These are phyloP conservation scores for Antitrichia curtipendula DNA, from an alignment of 225 moss, liverwort and hornwort species.

Conservation along the genomic window DNA sequence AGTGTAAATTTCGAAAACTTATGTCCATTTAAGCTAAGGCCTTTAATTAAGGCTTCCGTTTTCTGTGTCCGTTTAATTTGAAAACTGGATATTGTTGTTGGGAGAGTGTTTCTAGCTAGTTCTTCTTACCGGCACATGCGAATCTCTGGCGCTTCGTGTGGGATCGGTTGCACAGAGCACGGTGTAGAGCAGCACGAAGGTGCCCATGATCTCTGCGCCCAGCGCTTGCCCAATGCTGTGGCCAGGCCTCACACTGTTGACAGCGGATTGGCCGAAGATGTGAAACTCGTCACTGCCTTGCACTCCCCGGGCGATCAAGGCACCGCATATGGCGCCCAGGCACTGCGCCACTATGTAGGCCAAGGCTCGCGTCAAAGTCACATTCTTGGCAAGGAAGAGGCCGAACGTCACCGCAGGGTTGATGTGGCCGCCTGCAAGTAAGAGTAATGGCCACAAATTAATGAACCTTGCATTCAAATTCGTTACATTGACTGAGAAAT, in stretches of 20 bases:
- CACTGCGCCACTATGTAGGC: constrained; percentile 29
- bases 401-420: constrained; percentile 35
- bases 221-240: constrained; percentile 12
- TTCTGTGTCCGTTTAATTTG: neutral
- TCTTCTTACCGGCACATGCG: constrained; percentile 34
- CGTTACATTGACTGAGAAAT: neutral
- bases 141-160: constrained; percentile 20
- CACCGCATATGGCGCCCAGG: constrained; percentile 21
- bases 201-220: constrained; percentile 32
- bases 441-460: no score
- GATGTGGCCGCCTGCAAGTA: constrained; percentile 24
- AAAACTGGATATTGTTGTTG: neutral
- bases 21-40: neutral
- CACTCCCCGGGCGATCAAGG: constrained; percentile 4
- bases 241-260: constrained; percentile 4
- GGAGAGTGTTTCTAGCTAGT: neutral
- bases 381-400: constrained; percentile 9
- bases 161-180: constrained; percentile 35
- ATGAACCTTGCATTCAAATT: neutral
- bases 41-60: neutral
- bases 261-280: neutral
- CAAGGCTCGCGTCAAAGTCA: constrained; percentile 2
- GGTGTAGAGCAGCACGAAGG: constrained; percentile 15
- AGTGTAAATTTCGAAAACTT: neutral
- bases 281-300: neutral